Conservation (phyloP, 2,329 filamentous ascomycete genomes). For the Exserohilum rostratum region DNA sequence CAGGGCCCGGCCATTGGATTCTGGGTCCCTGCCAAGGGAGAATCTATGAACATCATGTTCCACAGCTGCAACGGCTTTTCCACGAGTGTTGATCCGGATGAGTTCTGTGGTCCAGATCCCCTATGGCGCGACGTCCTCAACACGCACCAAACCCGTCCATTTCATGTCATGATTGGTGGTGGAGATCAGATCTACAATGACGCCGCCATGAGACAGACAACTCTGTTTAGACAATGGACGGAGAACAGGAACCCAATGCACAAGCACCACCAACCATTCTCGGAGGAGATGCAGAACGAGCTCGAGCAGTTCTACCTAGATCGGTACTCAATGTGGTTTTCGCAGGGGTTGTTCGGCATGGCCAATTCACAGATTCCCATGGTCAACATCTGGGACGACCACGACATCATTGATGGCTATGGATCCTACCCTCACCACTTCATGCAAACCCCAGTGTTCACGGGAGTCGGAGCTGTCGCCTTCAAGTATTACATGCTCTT, state of each 20-base stretch:
- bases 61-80: constrained; percentile 98
- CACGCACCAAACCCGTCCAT: constrained; percentile 86
- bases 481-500: constrained; percentile 99
- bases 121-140: constrained; percentile 97
- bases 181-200: constrained; percentile 99
- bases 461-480: constrained; percentile 84
- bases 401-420: constrained; percentile 73
- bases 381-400: constrained; percentile 98
- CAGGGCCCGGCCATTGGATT: constrained; percentile 86
- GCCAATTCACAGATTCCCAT: constrained; percentile 95
- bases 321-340: constrained; percentile 93
- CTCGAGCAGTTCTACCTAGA: constrained; percentile 88
- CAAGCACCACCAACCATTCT: constrained; percentile 81
- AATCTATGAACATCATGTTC: constrained; percentile 99
- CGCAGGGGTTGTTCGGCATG: constrained; percentile 90
- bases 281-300: constrained; percentile 81
- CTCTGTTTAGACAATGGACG: constrained; percentile 82
- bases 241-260: constrained; percentile 77
- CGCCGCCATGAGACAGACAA: constrained; percentile 74
- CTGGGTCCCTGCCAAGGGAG: constrained; percentile 84
- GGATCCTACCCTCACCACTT: constrained; percentile 92
- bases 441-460: constrained; percentile 89
- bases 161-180: constrained; percentile 97
- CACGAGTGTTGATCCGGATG: constrained; percentile 74
- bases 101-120: constrained; percentile 90